Conservation (phyloP, 2,329 filamentous ascomycete genomes). For the Chalaropsis ovoidea region DNA sequence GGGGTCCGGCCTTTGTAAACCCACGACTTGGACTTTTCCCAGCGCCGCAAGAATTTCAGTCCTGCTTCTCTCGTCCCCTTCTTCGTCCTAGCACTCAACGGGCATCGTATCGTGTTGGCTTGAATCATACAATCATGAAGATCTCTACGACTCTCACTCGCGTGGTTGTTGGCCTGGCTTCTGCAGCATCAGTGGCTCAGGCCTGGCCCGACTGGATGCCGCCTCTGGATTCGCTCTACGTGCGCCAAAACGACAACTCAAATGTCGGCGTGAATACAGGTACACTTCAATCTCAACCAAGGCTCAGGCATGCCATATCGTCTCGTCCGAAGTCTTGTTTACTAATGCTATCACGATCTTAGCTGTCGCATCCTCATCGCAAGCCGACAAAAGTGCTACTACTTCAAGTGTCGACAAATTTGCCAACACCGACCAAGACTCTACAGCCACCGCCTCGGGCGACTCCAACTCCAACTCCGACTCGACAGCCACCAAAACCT, state of each 20-base stretch:
- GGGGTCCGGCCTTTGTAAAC: neutral
- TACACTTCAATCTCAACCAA: slow-evolving; percentile 18
- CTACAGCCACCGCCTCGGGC: slow-evolving; percentile 30
- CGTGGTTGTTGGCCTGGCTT: slow-evolving; percentile 42
- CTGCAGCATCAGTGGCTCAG: slow-evolving; percentile 42
- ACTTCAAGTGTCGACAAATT: slow-evolving; percentile 10
- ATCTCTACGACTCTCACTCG: slow-evolving; percentile 39
- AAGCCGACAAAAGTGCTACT: neutral
- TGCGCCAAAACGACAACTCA: slow-evolving; percentile 37
- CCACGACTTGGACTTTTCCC: slow-evolving; percentile 13
- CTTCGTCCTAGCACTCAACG: neutral
- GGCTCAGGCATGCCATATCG: neutral
- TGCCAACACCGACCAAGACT: slow-evolving; percentile 17
- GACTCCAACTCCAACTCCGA: slow-evolving; percentile 40
- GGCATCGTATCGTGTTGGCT: neutral
- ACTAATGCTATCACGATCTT: neutral
- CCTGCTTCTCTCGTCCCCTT: neutral
- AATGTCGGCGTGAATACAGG: slow-evolving; percentile 26
- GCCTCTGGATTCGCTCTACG: slow-evolving; percentile 41
- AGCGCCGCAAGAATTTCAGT: neutral
- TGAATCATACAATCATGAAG: slow-evolving; percentile 37
- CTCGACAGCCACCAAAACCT: slow-evolving; percentile 30
- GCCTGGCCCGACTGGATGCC: slow-evolving; percentile 49
- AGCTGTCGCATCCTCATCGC: slow-evolving; percentile 23
- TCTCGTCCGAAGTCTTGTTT: neutral